Base-by-base conservation (phyloP, 371 early-diverging fungal species). In the Mucor racemosus region DNA sequence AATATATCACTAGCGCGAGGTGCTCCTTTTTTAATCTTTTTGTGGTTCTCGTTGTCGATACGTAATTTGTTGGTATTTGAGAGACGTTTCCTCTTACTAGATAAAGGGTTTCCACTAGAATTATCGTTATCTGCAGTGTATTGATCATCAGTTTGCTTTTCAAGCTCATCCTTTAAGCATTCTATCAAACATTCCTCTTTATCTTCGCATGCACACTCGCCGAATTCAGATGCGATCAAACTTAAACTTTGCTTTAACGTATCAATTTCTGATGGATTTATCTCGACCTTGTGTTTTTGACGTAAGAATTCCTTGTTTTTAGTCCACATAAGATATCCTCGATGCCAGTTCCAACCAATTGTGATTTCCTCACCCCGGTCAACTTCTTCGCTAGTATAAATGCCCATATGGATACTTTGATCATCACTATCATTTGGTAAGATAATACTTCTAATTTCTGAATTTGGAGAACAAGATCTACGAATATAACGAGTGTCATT, bases 351-450 rank as follows among this genome's bases (percentile, higher is more conserved):
- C 91, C 92, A 93, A 5, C 84, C 88, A 9, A 92, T 60, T 0
- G 91, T 91, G 42, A 95, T 80, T 73, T 95, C 95, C 60, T 92
- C 87, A 14, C 90, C 91, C 19, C 81, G 77, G 36, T 68, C 74
- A 6, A 95, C 85, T 6, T 80, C 79, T 0, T 77, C 76, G n/a
- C 79, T 79, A n/a, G 95, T 80, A 80, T 92, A 93, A 10, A 94
- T 73, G 13, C 90, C 91, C 21, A 95, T 78, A 53, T 89, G 86
- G 13, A 93, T 80, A 13, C 75, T 72, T 35, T 82, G 64, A 36
- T 78, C 74, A n/a, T 69, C 74, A 40, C 80, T 84, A 54, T 82
- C 81, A 33, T 59, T 58, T 13, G 82, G 76, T 0, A 89, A 75
- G 11, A 87, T 78, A 46, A 94, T 84, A 64, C 86, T 90, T 58